Evolutionary conservation across 1,139 yeast genomes (phyloP).

Genomic region (Hyphopichia burtonii): DNA sequence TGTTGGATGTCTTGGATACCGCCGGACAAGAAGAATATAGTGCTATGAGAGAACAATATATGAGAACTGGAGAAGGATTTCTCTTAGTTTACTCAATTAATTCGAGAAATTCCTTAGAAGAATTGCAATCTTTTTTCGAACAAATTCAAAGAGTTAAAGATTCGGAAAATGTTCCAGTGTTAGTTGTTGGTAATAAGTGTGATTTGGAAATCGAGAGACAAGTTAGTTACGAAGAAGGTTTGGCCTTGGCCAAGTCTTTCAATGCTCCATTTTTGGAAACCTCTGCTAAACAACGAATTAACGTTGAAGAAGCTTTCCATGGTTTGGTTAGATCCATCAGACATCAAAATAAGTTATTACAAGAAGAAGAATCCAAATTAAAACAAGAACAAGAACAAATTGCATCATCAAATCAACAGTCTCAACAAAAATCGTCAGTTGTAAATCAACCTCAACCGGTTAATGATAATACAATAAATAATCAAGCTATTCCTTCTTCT

Average conservation of each 20-base stretch:
- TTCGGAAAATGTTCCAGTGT: conserved; percentile 66
- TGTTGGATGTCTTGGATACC: conserved; percentile 83
- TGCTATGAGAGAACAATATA: conserved; percentile 92
- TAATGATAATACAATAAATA: neutral
- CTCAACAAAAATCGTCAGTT: no score
- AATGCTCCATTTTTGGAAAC: conserved; percentile 87
- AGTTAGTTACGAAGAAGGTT: conserved; percentile 80
- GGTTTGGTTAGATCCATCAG: conserved; percentile 69
- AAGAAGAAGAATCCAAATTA: neutral
- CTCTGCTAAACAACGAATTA: conserved; percentile 88
- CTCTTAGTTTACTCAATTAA: conserved; percentile 81
- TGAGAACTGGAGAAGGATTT: conserved; percentile 93
- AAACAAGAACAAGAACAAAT: neutral
- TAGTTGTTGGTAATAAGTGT: conserved; percentile 71
- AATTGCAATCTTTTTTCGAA: conserved; percentile 73
- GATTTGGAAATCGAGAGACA: conserved; percentile 69
- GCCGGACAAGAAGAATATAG: conserved; percentile 98
- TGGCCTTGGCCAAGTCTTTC: conserved; percentile 69
- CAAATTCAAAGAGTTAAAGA: conserved; percentile 88
- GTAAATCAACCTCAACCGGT: neutral
- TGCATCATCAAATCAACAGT: conserved; percentile 2
- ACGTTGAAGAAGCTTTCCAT: conserved; percentile 90
- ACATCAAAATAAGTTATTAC: conserved; percentile 27
- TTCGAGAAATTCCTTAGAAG: conserved; percentile 76
- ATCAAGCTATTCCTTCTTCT: conserved; percentile 18